These are phyloP conservation scores for Collariella sp. DNA, from an alignment of 495 filamentous ascomycete species.

Conservation along the genomic window DNA sequence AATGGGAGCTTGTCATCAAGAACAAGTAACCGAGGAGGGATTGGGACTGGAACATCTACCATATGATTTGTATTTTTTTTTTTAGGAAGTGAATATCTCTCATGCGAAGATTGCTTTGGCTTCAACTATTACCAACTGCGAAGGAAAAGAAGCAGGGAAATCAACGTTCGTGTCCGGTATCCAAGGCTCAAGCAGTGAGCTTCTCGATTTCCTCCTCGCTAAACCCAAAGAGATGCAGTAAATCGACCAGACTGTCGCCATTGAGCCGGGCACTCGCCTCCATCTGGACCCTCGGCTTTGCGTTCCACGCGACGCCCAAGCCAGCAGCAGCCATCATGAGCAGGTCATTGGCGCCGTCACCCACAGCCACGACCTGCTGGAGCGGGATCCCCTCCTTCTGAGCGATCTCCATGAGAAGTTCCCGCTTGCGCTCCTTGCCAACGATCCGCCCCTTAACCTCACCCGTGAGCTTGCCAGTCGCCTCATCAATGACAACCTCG, in stretches of 20 bases:
- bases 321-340: conserved; percentile 86
- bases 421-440: conserved; percentile 68
- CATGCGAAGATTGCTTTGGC: too few relatives aligned
- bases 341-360: conserved; percentile 92
- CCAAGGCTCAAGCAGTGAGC: conserved; percentile 26
- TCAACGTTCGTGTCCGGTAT: background rate
- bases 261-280: conserved; percentile 78
- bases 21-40: too few relatives aligned
- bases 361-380: conserved; percentile 75
- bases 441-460: conserved; percentile 72
- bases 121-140: too few relatives aligned
- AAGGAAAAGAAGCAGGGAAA: background rate
- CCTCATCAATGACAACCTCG: conserved; percentile 57
- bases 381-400: conserved; percentile 59
- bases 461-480: conserved; percentile 65
- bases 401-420: conserved; percentile 70
- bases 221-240: conserved; percentile 79
- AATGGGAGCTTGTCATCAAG: too few relatives aligned
- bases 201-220: conserved; percentile 54
- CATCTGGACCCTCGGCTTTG: conserved; percentile 84
- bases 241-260: conserved; percentile 64
- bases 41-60: too few relatives aligned
- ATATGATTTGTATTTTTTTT: too few relatives aligned
- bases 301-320: conserved; percentile 86
- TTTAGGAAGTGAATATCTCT: too few relatives aligned